Conservation (phyloP, 768 basidiomycete species). For the Dioszegia aurantiaca region DNA sequence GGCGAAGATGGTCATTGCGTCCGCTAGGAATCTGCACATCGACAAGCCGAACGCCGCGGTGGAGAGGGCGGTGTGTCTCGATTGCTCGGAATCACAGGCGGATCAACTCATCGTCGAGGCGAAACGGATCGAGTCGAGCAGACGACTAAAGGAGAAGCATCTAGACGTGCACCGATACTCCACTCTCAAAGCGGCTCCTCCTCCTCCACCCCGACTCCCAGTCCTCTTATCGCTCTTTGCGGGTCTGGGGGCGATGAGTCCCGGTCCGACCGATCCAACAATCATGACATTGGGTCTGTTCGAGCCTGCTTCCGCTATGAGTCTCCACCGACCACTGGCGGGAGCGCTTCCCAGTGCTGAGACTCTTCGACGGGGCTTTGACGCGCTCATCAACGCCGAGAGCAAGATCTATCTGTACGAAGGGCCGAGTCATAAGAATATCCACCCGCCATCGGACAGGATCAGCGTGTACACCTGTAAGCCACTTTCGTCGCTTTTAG, state of each 20-base stretch:
- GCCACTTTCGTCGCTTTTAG: background rate
- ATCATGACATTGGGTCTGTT: conserved; percentile 25
- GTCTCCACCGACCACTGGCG: conserved; percentile 28
- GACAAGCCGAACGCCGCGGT: conserved; percentile 10
- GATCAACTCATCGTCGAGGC: conserved; percentile 17
- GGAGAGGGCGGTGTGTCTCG: conserved; percentile 29
- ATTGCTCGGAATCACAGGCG: conserved; percentile 20
- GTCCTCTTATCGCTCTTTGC: conserved; percentile 21
- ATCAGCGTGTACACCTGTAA: conserved; percentile 33
- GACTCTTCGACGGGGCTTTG: conserved; percentile 27
- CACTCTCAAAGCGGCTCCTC: conserved; percentile 9
- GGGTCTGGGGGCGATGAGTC: background rate
- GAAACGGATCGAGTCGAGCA: conserved; percentile 7
- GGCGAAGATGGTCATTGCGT: conserved; percentile 22
- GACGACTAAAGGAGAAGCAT: conserved; percentile 6
- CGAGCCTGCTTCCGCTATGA: conserved; percentile 23
- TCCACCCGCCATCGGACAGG: conserved; percentile 25
- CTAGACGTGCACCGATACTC: conserved; percentile 8
- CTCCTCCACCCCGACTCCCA: conserved; percentile 15
- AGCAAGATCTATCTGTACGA: conserved; percentile 29
- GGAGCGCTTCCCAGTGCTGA: conserved; percentile 28
- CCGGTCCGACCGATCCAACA: background rate
- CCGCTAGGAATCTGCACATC: conserved; percentile 17
- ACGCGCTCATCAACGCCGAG: conserved; percentile 30
- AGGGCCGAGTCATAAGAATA: conserved; percentile 23